These are phyloP conservation scores for Boletus huronensis DNA, from an alignment of 768 basidiomycete species.

Conservation along the genomic window DNA sequence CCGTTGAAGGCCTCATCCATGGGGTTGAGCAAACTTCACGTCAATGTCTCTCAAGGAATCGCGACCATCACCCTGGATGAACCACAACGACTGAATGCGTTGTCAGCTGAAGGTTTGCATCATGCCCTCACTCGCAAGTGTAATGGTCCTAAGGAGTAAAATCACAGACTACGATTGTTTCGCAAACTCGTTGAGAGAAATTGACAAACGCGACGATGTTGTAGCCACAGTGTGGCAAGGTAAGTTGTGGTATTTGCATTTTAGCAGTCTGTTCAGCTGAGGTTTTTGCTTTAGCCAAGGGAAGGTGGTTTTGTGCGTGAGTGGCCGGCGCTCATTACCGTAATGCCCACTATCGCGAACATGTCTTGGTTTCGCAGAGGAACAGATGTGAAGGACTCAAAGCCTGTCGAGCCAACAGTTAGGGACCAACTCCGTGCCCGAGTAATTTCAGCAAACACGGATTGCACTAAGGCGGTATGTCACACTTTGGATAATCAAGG, in stretches of 20 bases:
- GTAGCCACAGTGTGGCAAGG: constrained; percentile 69
- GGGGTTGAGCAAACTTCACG: constrained; percentile 39
- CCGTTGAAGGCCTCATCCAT: constrained; percentile 19
- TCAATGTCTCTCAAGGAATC: constrained; percentile 53
- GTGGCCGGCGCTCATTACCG: constrained; percentile 21
- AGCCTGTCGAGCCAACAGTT: constrained; percentile 23
- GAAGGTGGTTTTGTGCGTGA: constrained; percentile 74
- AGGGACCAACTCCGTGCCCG: constrained; percentile 46
- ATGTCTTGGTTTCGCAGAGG: constrained; percentile 39
- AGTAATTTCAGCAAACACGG: constrained; percentile 52
- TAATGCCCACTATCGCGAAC: background rate
- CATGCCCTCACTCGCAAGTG: constrained; percentile 3
- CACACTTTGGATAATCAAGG: background rate
- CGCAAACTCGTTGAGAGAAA: constrained; percentile 52
- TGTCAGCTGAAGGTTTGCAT: constrained; percentile 47
- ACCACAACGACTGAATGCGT: constrained; percentile 56
- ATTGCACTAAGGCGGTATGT: constrained; percentile 62
- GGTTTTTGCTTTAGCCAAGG: constrained; percentile 42
- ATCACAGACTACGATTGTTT: constrained; percentile 58
- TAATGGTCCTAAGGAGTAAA: background rate
- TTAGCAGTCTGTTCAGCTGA: background rate
- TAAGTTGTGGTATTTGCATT: constrained; percentile 12
- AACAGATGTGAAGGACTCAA: constrained; percentile 46
- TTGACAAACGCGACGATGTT: constrained; percentile 60
- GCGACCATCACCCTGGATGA: constrained; percentile 68